These are phyloP conservation scores for Achaetomiella virescens DNA, from an alignment of 495 filamentous ascomycete species.

Conservation along the genomic window DNA sequence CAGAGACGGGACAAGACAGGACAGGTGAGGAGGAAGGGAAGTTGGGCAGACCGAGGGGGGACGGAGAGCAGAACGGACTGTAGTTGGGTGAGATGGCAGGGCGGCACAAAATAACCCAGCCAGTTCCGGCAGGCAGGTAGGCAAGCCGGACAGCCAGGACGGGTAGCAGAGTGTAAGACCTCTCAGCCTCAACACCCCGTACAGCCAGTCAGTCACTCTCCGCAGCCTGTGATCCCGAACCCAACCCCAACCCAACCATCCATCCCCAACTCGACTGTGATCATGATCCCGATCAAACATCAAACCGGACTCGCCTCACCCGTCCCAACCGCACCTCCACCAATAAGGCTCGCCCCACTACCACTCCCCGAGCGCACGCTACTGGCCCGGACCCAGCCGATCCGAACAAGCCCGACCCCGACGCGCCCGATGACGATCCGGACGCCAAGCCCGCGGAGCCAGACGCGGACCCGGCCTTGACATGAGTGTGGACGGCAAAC, in stretches of 20 bases:
- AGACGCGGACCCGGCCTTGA: conserved; percentile 17
- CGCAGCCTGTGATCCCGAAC: too few relatives aligned
- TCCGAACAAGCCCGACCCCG: conserved; percentile 23
- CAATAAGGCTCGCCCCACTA: conserved; percentile 26
- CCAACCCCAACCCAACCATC: not conserved
- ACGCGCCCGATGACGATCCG: not conserved
- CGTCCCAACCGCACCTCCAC: not conserved
- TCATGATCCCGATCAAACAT: not conserved
- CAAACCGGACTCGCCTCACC: not conserved
- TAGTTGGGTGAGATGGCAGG: too few relatives aligned
- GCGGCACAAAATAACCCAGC: not conserved
- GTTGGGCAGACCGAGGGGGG: not conserved
- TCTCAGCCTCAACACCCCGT: not conserved
- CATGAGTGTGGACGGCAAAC: conserved; percentile 11
- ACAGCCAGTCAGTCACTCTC: too few relatives aligned
- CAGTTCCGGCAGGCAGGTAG: not conserved
- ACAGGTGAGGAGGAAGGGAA: not conserved
- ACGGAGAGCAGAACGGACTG: not conserved
- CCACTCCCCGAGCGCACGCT: conserved; percentile 34
- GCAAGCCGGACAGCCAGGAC: not conserved
- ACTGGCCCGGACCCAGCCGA: conserved; percentile 28
- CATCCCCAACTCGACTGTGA: too few relatives aligned
- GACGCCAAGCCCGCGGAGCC: conserved; percentile 14
- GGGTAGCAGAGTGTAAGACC: not conserved
- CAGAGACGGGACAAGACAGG: not conserved